Evolutionary conservation across 2,329 filamentous ascomycete genomes (phyloP).

Genomic region (Fusarium sp.): DNA sequence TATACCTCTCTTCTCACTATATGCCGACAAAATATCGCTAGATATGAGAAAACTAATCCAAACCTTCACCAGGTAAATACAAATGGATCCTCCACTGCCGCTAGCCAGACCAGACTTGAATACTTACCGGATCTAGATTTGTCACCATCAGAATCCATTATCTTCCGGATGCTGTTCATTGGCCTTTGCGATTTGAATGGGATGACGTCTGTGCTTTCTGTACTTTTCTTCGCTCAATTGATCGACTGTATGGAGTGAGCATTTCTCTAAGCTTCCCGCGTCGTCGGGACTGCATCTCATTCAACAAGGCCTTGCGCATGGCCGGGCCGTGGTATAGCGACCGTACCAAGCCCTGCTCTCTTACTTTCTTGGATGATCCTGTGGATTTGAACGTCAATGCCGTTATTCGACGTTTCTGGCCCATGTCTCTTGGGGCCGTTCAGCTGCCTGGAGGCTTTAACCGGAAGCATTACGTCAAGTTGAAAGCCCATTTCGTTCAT

Average conservation of each 20-base stretch:
- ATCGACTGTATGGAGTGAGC: neutral
- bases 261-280: neutral
- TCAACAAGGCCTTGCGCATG: neutral
- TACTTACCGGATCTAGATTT: neutral
- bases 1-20: neutral
- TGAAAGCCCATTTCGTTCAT: no score
- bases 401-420: accelerated
- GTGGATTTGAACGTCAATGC: neutral
- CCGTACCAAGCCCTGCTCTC: no score
- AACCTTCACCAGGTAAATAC: neutral
- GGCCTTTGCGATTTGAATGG: neutral
- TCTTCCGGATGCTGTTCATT: neutral
- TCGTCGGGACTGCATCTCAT: neutral
- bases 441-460: neutral
- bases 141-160: neutral
- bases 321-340: accelerated
- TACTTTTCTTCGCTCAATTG: neutral
- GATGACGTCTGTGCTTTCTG: neutral
- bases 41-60: neutral
- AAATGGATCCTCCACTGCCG: accelerated
- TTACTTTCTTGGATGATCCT: neutral
- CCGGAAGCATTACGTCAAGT: neutral
- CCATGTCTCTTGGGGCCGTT: neutral
- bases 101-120: neutral
- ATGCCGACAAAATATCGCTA: neutral